Conservation (phyloP, 257 asterid genomes). For the Mentha longifolia region DNA sequence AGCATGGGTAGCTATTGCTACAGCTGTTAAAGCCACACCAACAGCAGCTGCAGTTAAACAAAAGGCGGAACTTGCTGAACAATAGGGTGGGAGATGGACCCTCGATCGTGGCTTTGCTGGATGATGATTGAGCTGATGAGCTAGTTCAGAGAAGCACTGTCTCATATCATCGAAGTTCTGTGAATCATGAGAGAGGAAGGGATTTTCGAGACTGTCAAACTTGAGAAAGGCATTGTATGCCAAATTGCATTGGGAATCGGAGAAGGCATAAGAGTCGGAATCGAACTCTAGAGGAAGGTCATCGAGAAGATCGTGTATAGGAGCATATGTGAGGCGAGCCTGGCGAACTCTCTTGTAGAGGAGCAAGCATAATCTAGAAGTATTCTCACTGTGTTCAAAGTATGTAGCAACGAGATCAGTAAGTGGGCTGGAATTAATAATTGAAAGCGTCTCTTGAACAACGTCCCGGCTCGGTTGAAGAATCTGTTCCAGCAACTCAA, state of each 20-base stretch:
- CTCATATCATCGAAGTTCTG: constrained; percentile 62
- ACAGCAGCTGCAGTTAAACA: constrained; percentile 59
- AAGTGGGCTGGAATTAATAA: constrained; percentile 43
- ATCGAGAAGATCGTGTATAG: constrained; percentile 59
- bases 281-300: constrained; percentile 57
- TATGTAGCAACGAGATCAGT: constrained; percentile 57
- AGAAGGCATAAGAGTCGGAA: constrained; percentile 48
- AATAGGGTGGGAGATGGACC: constrained; percentile 38
- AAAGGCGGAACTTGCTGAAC: constrained; percentile 55
- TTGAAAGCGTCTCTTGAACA: constrained; percentile 59
- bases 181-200: constrained; percentile 58
- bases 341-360: constrained; percentile 51
- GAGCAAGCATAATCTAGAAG: constrained; percentile 55
- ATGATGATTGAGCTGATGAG: constrained; percentile 54
- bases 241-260: constrained; percentile 57
- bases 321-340: constrained; percentile 55
- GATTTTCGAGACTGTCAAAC: constrained; percentile 65
- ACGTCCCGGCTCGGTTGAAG: constrained; percentile 68
- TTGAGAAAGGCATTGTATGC: constrained; percentile 59
- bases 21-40: constrained; percentile 72
- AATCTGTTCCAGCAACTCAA: constrained; percentile 55
- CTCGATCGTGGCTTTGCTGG: constrained; percentile 54
- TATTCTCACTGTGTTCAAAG: constrained; percentile 69
- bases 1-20: constrained; percentile 67
- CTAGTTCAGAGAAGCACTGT: constrained; percentile 63